Evolutionary conservation across 2,329 filamentous ascomycete genomes (phyloP).

Genomic region (Fusarium brevicatenulatum): DNA sequence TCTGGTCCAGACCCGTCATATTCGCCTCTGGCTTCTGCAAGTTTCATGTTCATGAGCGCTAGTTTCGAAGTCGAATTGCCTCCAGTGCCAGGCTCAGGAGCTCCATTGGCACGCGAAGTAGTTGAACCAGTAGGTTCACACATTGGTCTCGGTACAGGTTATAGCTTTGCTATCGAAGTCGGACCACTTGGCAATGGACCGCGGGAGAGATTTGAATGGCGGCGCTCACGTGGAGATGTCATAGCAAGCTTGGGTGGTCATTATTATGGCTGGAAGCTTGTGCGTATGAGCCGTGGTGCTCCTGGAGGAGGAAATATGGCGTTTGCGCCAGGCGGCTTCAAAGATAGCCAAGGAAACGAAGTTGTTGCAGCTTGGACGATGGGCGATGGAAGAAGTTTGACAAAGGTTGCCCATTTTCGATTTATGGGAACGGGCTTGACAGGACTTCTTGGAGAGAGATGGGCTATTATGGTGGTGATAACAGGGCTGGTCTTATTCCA

Average conservation of each 20-base stretch:
- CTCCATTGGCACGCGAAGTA: conserved; percentile 17
- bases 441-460: conserved; percentile 39
- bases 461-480: conserved; percentile 42
- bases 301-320: conserved; percentile 16
- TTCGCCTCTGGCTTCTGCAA: conserved; percentile 35
- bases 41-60: conserved; percentile 17
- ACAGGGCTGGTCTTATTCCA: conserved; percentile 33
- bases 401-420: conserved; percentile 36
- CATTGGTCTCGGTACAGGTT: conserved; percentile 14
- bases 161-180: conserved; percentile 33
- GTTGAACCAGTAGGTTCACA: conserved; percentile 13
- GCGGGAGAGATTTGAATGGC: conserved; percentile 41
- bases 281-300: conserved; percentile 27
- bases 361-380: conserved; percentile 40
- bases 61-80: conserved; percentile 37
- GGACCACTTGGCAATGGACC: conserved; percentile 25
- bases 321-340: conserved; percentile 23
- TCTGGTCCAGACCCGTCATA: conserved; percentile 32
- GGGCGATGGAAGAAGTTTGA: conserved; percentile 14
- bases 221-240: conserved; percentile 29
- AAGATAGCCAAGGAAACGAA: conserved; percentile 34
- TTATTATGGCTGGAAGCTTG: conserved; percentile 38
- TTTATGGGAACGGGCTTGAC: conserved; percentile 39
- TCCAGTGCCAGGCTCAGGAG: conserved; percentile 24
- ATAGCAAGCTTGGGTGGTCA: conserved; percentile 26